These are phyloP conservation scores for Nitzschia sp. DNA, from an alignment of 108 stramenopile genomes.

Conservation along the genomic window DNA sequence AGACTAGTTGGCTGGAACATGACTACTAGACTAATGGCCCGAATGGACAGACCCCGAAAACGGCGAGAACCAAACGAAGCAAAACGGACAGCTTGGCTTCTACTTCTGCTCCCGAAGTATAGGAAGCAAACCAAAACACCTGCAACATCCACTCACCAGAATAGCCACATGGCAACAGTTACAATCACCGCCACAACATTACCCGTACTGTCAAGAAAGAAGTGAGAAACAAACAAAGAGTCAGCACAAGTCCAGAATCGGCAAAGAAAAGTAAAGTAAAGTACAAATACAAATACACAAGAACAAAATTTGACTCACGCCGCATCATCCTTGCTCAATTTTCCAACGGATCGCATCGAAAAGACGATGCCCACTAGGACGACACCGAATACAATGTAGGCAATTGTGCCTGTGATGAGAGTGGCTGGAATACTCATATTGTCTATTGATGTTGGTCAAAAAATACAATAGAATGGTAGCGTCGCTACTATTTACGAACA, in stretches of 20 bases:
- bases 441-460: too few species aligned
- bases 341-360: conserved; percentile 61
- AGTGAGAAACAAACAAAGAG: conserved; percentile 7
- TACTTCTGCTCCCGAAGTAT: too few species aligned
- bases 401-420: conserved; percentile 74
- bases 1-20: too few species aligned
- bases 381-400: conserved; percentile 67
- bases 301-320: conserved; percentile 44
- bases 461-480: too few species aligned
- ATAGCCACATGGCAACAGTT: conserved; percentile 79
- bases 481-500: too few species aligned
- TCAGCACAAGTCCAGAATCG: not conserved
- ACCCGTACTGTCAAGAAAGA: conserved; percentile 52
- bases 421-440: conserved; percentile 69
- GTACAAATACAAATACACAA: not conserved
- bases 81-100: too few species aligned
- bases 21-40: too few species aligned
- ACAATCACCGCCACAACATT: conserved; percentile 79
- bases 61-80: too few species aligned
- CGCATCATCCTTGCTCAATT: conserved; percentile 81
- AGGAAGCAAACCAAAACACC: too few species aligned
- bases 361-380: conserved; percentile 62
- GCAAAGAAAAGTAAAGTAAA: too few species aligned
- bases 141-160: conserved; percentile 76
- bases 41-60: too few species aligned